These are phyloP conservation scores for Fallopia convolvulus DNA, from an alignment of 148 eudicot species.

Conservation along the genomic window DNA sequence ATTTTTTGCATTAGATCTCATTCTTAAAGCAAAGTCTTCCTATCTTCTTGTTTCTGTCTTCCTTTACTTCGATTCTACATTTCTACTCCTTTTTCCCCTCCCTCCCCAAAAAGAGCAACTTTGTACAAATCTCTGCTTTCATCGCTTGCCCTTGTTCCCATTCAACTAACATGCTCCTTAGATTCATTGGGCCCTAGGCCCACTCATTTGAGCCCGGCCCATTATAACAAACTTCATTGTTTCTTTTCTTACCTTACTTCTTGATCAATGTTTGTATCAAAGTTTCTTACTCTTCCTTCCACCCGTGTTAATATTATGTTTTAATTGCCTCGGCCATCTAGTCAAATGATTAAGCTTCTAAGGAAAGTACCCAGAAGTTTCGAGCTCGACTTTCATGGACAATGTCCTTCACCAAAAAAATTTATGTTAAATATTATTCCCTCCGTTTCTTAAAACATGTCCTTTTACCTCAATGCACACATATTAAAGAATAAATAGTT, in stretches of 20 bases:
- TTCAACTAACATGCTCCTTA: neutral
- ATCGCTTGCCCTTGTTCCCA: neutral
- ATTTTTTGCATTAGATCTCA: neutral
- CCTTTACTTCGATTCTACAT: conserved; percentile 10
- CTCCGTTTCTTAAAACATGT: too few species aligned
- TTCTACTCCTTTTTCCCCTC: neutral
- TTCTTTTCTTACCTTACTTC: neutral
- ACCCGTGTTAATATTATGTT: neutral
- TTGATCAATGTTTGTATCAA: neutral
- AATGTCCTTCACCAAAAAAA: too few species aligned
- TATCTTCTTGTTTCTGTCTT: conserved; percentile 5
- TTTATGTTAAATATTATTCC: too few species aligned
- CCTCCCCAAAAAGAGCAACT: neutral
- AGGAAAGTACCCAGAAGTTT: too few species aligned
- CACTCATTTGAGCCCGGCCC: neutral
- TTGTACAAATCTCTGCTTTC: too few species aligned
- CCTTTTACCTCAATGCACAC: too few species aligned
- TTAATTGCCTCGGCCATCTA: too few species aligned
- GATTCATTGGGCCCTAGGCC: neutral
- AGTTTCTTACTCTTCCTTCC: neutral
- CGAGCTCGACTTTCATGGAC: too few species aligned
- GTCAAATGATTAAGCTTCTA: too few species aligned
- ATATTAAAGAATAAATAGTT: too few species aligned
- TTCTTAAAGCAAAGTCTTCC: conserved; percentile 10
- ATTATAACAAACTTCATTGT: neutral